Base-by-base conservation (phyloP, 495 filamentous ascomycete species). In the Penicillium pancosmium region DNA sequence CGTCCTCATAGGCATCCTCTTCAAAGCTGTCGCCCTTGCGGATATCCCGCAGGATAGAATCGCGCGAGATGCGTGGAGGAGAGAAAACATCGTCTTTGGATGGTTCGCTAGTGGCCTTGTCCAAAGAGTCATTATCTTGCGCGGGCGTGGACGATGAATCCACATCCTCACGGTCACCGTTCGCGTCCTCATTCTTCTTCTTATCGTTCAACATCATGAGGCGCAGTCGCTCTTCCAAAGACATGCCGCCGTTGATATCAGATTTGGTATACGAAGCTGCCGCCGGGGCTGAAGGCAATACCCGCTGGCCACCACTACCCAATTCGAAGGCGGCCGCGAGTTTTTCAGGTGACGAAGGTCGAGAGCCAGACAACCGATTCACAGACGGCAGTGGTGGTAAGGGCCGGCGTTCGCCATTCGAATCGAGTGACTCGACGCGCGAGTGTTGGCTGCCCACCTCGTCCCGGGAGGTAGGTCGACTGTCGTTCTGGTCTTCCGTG, bases 1-100 rank as follows among this genome's bases (percentile, higher is more conserved):
- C 87, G 54, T 80, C 82, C 46, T 85, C 85, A 10, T 53, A 68
- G 56, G 85, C 82, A n/a, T 85, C 84, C 49, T 91, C 87, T 38
- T 76, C 72, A 40, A 78, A 78, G 55, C 71, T 70, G 50, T 86
- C 83, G 50, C 87, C 84, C 43, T 88, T 88, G 63, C 93, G 92
- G 21, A 98, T 87, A 56, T 92, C 92, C 15, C 91, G 86, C 50
- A 97, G 75, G 56, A 98, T 98, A 0, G 92, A 96, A 67, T 97
- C 94, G 19, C 94, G 84, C 35, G 94, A 97, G 66, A 97, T 93
- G 27, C 87, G 88, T 13, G 90, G 90, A 33, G 88, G 84, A 15
- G 71, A 70, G 46, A 74, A 74, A 8, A 69, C 44, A 36, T 69
- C 64, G 1, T 64, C 55, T 33, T 62, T 60, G 9, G 27, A 11